These are phyloP conservation scores for Asterophora parasitica DNA, from an alignment of 768 basidiomycete species.

Conservation along the genomic window DNA sequence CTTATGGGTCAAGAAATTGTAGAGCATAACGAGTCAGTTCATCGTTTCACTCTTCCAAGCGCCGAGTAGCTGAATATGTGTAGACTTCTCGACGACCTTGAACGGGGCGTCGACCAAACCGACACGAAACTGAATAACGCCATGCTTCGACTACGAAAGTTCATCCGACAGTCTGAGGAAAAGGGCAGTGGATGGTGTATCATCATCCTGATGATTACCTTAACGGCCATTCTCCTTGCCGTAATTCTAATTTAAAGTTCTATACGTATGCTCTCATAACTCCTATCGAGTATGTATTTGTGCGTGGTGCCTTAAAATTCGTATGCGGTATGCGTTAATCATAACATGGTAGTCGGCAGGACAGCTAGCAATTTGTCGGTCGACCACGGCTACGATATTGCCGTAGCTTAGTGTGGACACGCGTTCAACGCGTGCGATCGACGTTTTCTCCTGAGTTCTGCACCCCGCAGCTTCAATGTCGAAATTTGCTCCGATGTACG, in stretches of 20 bases:
- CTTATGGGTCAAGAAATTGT: conserved; percentile 91
- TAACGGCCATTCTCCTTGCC: conserved; percentile 69
- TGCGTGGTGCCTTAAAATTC: too few relatives aligned
- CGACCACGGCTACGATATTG: too few relatives aligned
- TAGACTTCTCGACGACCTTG: conserved; percentile 81
- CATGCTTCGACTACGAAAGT: conserved; percentile 67
- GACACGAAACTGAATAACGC: conserved; percentile 62
- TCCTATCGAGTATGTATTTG: too few relatives aligned
- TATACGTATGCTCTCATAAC: background rate
- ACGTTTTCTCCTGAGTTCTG: too few relatives aligned
- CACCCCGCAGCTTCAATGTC: too few relatives aligned
- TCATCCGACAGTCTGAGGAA: conserved; percentile 86
- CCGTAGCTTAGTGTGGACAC: too few relatives aligned
- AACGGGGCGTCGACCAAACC: conserved; percentile 64
- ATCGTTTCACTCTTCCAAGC: background rate
- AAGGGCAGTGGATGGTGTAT: conserved; percentile 91
- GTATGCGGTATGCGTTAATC: too few relatives aligned
- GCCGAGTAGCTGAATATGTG: background rate
- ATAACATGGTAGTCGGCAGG: too few relatives aligned
- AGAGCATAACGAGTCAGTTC: conserved; percentile 79
- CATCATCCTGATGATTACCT: conserved; percentile 73
- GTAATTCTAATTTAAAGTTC: conserved; percentile 66
- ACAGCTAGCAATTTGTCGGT: too few relatives aligned
- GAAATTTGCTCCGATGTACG: conserved; percentile 15
- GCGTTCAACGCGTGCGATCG: too few relatives aligned